These are phyloP conservation scores for Lipomyces yamadae DNA, from an alignment of 805 yeast genomes.

Conservation along the genomic window DNA sequence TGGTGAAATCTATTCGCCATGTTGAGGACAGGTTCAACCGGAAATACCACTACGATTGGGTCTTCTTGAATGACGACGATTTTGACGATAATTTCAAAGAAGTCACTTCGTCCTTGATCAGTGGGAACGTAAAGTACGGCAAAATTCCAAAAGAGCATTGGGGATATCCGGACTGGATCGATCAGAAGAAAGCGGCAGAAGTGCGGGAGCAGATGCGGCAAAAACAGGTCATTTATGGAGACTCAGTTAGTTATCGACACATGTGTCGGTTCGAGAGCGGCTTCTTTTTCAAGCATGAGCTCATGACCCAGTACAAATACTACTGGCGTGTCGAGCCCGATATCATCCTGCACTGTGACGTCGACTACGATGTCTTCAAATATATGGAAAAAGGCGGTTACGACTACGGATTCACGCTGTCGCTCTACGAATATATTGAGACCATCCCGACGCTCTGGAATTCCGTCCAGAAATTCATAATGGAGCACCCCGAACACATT, in stretches of 20 bases:
- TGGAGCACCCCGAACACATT: constrained; percentile 61
- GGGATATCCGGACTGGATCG: constrained; percentile 84
- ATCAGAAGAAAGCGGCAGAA: constrained; percentile 67
- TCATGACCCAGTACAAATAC: constrained; percentile 72
- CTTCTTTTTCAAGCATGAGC: constrained; percentile 74
- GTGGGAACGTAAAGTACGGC: constrained; percentile 76
- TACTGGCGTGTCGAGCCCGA: constrained; percentile 95
- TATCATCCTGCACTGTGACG: constrained; percentile 72
- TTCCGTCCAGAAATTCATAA: constrained; percentile 66
- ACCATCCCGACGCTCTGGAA: constrained; percentile 83
- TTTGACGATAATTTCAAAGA: constrained; percentile 73
- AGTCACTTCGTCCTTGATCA: constrained; percentile 56
- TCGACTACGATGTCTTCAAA: constrained; percentile 78
- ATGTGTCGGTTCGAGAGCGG: constrained; percentile 92
- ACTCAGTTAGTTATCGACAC: constrained; percentile 75
- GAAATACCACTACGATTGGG: constrained; percentile 86
- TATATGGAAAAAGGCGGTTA: constrained; percentile 77
- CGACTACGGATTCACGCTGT: constrained; percentile 76
- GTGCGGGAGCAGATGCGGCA: constrained; percentile 62
- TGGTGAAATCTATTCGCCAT: constrained; percentile 64
- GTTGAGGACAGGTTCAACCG: constrained; percentile 82
- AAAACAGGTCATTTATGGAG: constrained; percentile 72
- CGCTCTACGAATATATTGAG: constrained; percentile 68
- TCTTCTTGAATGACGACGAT: constrained; percentile 80
- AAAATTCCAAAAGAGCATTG: constrained; percentile 77